Percentiles rank a stretch among this genome's conserved stretches.
These are phyloP conservation scores for Fusarium secorum DNA, from an alignment of 2,329 filamentous ascomycete genomes.

Conservation along the genomic window DNA sequence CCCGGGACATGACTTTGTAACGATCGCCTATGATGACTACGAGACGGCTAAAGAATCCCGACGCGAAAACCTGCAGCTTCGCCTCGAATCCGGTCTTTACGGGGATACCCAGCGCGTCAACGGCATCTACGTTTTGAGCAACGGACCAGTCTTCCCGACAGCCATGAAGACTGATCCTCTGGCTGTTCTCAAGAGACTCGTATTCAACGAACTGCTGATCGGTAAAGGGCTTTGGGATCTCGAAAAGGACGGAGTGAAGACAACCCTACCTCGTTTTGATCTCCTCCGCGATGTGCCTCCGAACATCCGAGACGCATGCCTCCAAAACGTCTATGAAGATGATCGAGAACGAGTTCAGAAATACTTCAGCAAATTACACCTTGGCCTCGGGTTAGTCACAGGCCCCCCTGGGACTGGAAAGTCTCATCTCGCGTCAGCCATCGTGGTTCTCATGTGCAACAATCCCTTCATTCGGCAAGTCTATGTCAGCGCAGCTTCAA, in stretches of 20 bases:
- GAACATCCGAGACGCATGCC: not conserved
- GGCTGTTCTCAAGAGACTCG: fast-evolving
- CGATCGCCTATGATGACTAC: not conserved
- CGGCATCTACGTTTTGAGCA: not conserved
- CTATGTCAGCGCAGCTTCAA: not conserved
- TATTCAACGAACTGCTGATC: not conserved
- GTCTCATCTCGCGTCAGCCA: not conserved
- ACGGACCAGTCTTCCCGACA: fast-evolving
- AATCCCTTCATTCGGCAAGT: not conserved
- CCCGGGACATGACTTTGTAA: not conserved
- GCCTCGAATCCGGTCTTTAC: fast-evolving
- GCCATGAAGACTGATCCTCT: fast-evolving
- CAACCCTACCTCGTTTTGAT: fast-evolving
- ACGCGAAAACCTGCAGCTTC: not conserved
- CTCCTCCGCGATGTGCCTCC: fast-evolving
- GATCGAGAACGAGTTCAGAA: not conserved
- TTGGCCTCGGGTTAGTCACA: not conserved
- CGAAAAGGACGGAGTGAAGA: fast-evolving
- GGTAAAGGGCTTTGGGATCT: not conserved
- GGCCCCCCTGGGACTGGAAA: not conserved
- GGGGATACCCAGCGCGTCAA: not conserved
- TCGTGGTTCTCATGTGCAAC: not conserved
- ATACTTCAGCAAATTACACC: not conserved
- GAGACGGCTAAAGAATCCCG: fast-evolving
- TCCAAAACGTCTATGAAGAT: not conserved